Evolutionary conservation across 2,329 filamentous ascomycete species (phyloP).

Genomic region (Ascochyta viciae-villosae): DNA sequence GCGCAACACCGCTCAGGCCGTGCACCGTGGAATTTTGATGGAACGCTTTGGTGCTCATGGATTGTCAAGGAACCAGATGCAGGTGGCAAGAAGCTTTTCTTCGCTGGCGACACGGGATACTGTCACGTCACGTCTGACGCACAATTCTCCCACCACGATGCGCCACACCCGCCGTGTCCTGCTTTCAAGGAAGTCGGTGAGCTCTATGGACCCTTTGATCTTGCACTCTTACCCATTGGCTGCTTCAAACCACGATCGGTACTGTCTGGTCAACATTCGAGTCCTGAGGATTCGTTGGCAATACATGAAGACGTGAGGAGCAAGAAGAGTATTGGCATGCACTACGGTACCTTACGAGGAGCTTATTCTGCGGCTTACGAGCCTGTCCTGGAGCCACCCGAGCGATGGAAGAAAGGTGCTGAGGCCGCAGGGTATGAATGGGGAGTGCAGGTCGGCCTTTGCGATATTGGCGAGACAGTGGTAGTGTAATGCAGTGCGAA

Average conservation of each 20-base stretch:
- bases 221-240: constrained; percentile 58
- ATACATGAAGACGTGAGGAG: constrained; percentile 58
- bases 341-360: constrained; percentile 59
- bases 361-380: constrained; percentile 56
- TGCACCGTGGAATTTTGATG: constrained; percentile 48
- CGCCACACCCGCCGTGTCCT: constrained; percentile 54
- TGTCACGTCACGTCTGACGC: constrained; percentile 44
- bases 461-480: constrained; percentile 58
- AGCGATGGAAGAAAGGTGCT: constrained; percentile 54
- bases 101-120: constrained; percentile 61
- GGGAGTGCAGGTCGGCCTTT: constrained; percentile 48
- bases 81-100: constrained; percentile 51
- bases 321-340: constrained; percentile 60
- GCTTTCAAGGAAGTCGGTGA: constrained; percentile 58
- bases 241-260: constrained; percentile 55
- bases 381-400: constrained; percentile 57
- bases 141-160: constrained; percentile 40
- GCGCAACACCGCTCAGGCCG: constrained; percentile 58
- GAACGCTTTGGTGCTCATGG: constrained; percentile 59
- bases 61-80: constrained; percentile 43
- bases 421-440: constrained; percentile 52
- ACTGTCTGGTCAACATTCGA: constrained; percentile 56
- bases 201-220: constrained; percentile 57
- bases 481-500: constrained; percentile 37
- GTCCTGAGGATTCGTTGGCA: constrained; percentile 56